Evolutionary conservation across 176 grass and related monocot species (phyloP), one percentile per base, ranked within the genome.

Genomic region (Eremochloa ophiuroides): DNA sequence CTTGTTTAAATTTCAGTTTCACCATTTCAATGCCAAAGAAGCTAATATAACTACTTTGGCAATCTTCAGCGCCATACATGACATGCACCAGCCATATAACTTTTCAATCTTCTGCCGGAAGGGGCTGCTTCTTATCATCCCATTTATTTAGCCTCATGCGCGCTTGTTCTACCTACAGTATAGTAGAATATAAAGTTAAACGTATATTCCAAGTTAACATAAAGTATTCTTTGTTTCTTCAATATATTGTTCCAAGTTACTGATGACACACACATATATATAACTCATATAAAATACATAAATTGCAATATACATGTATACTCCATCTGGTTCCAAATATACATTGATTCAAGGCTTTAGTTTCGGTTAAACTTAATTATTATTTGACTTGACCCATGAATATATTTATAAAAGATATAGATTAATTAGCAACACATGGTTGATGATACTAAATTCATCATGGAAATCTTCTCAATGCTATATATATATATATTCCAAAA

Each of bases 101-200:
- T 18, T 76, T 1, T 72, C 68, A 82, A 25, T 82, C 80, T 62
- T 82, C 25, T 0, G 18, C 27, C 46, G 62, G 15, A 34, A 62
- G 55, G 2, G 86, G 68, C 13, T 80, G 55, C 62, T 55, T 64
- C 33, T 61, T 86, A 22, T 87, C 80, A 29, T 84, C 84, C 91
- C 91, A 93, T 44, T 84, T 87, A 16, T 93, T 84, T 28, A 93
- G 71, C 69, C 91, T 80, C 69, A 56, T 82, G 48, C 51, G 48
- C 42, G 91, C 80, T 83, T 66, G 62, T 55, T 89, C 80, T 26
- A 93, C 91, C 91, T 93, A 27, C n/a, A n/a, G n/a, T n/a, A n/a
- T 39, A 31, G 6, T 25, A 42, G 38, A 71, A 28, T 17, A 69
- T 6, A 23, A 25, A 41, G n/a, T 11, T 40, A 25, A 15, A 25